Base-by-base conservation (phyloP, 257 asterid genomes). In the Primulina tabacum region DNA sequence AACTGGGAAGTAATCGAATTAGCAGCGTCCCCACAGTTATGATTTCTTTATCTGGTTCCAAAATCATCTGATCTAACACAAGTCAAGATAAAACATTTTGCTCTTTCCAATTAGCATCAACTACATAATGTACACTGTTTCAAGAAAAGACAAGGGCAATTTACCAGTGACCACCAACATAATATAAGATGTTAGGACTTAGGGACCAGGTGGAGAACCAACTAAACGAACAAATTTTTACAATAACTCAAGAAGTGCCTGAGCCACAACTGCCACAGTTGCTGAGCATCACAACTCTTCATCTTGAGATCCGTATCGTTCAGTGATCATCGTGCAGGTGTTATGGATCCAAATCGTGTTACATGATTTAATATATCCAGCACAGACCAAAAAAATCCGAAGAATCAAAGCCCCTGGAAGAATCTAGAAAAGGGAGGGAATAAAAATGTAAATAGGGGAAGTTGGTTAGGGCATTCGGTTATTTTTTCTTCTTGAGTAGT, bases 231-330 rank as follows among this genome's bases (percentile, higher is more conserved):
- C 69, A 61, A 17, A 74, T 53, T 37, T 37, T 12, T 11, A 21
- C 5, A 60, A 28, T 0, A 62, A 18, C 30, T 64, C 61, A 75
- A 34, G 8, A 61, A 37, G 59, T 55, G 59, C 24, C 35, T 5
- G 67, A 80, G 17, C 69, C 77, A 71, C 58, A 26, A 74, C 74
- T 74, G 47, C 73, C 67, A 57, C 26, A 65, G 68, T 68, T 73
- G 63, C 78, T 56, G 53, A 43, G 26, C 68, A 56, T 72, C 67
- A 64, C 50, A 0, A 29, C 10, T 73, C 60, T 71, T 71, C 61
- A 14, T 10, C 4, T 20, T 32, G 7, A 32, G 34, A 32, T 32
- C 34, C 6, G 34, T 32, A 5, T 32, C 6, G 7, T 32, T 32
- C 4, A 5, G 34, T 4, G 34, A 32, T 32, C 34, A 32, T 32